Evolutionary conservation across 148 eudicot genomes (phyloP), one percentile per base, ranked within the genome.

Genomic region (Limonium bicolor): DNA sequence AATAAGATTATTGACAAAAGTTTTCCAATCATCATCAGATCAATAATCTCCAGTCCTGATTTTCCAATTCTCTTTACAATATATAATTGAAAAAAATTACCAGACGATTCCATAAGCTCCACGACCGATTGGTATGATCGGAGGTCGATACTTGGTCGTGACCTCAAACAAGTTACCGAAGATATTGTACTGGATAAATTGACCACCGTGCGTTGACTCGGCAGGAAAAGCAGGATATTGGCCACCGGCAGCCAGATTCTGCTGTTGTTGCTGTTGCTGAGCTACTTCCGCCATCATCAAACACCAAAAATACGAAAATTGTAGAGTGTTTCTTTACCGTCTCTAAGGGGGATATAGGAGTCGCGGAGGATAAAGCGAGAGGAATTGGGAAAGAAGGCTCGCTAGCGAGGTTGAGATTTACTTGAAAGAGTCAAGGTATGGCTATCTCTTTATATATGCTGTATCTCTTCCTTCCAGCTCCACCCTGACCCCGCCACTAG

Each of bases 21-120:
- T 21, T 15, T 12, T 20, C 11, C 54, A 16, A 62, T 15, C 21
- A n/a, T 21, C 21, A 40, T 10, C 16, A 30, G 1, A 43, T 23
- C 41, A 35, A 10, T 16, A 13, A 10, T 16, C 20, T 14, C 23
- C 16, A n/a, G 18, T 1, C 13, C 48, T 6, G 30, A 43, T 23
- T 23, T 43, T 24, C 31, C 28, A 24, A 7, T 14, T 7, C 36
- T 24, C 44, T 13, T 34, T 11, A 14, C 47, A 35, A 20, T 9
- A 6, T 36, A 38, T 50, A 17, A 14, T 22, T 3, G 0, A 14
- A 19, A 2, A 25, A 8, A 20, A 26, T 25, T 80, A 90, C 99
- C 99, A 90, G 46, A 90, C 99, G 32, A 90, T 73, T 40, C 99
- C 99, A 18, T 84, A 90, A 40, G 99, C 99, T 3, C 99, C 99